Percentiles rank a stretch among this genome's conserved stretches.
Conservation (phyloP, 495 filamentous ascomycete species). For the Neurospora tetrasperma region DNA sequence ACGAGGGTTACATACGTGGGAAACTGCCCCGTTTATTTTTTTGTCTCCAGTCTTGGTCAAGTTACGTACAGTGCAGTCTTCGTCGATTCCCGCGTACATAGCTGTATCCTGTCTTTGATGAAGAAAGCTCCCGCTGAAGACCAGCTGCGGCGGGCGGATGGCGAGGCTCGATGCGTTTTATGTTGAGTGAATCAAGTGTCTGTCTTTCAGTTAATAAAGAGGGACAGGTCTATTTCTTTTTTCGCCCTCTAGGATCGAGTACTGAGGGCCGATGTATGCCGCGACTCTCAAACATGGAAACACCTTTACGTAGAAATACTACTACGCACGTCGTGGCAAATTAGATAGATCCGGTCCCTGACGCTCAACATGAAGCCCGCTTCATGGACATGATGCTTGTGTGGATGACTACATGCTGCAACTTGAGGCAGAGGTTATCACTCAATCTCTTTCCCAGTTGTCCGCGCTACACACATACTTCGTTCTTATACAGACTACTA, state of each 20-base stretch:
- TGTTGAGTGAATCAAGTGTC: neutral
- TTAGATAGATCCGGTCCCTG: neutral
- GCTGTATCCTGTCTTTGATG: neutral
- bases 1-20: neutral
- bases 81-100: neutral
- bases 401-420: neutral
- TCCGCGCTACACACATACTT: neutral
- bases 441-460: neutral
- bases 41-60: neutral
- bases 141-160: neutral
- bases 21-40: neutral
- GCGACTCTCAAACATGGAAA: neutral
- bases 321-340: neutral
- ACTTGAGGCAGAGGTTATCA: neutral
- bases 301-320: no score
- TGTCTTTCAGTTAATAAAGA: neutral
- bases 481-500: neutral
- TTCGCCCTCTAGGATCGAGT: neutral
- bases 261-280: neutral
- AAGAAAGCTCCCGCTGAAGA: neutral
- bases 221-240: neutral
- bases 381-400: neutral
- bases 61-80: neutral
- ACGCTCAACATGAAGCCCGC: neutral
- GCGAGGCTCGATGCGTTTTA: neutral